phyloP scores from a whole-genome alignment of 2,329 filamentous ascomycete genomes.

The Fusarium hainanense region DNA sequence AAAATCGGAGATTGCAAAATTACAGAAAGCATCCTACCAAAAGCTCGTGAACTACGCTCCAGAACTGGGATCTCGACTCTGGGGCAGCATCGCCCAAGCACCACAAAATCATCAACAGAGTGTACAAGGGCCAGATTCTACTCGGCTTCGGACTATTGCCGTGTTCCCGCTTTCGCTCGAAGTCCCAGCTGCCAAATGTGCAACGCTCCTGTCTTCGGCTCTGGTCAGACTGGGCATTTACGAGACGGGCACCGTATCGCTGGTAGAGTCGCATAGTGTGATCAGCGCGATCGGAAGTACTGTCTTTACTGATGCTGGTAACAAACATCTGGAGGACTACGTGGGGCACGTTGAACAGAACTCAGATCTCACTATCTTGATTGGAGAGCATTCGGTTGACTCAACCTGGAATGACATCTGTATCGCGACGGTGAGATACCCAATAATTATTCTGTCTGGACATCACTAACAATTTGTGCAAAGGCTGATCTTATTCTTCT shows the following conservation, averaged over 20 bases:
- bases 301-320: not conserved
- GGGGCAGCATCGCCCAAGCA: not conserved
- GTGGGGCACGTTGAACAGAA: not conserved
- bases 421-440: not conserved
- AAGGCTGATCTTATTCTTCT: not conserved
- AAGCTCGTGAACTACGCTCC: not conserved
- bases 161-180: not conserved
- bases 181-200: not conserved
- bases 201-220: not conserved
- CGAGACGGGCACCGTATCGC: not conserved
- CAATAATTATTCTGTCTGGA: too few species aligned
- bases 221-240: not conserved
- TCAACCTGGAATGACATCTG: not conserved
- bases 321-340: not conserved
- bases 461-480: too few species aligned
- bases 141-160: not conserved
- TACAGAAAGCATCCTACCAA: not conserved
- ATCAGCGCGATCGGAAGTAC: not conserved
- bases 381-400: not conserved
- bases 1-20: not conserved
- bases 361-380: not conserved
- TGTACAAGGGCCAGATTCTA: not conserved
- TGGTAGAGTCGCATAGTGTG: not conserved
- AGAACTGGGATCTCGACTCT: not conserved
- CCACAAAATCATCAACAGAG: not conserved